A percentile compares a stretch with the other conserved stretches of the same genome.
Evolutionary conservation across 371 early-diverging fungal species (phyloP).

Genomic region (Rhizopus microsporus): DNA sequence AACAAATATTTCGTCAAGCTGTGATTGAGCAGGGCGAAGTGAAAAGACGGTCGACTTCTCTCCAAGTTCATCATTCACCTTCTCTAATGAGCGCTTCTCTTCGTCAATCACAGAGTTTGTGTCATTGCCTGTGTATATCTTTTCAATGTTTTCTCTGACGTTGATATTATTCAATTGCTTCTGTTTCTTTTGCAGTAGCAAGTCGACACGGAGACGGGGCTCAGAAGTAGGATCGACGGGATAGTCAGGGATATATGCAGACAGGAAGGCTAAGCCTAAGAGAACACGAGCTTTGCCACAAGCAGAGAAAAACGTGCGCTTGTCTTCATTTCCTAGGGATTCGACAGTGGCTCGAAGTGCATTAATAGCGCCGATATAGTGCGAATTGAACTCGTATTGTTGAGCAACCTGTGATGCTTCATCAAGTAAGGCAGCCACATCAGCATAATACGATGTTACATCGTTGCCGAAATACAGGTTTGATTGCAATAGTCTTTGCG

Average conservation of each 20-base stretch:
- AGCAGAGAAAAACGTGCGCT: constrained; percentile 18
- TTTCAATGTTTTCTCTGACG: constrained; percentile 60
- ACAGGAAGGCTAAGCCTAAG: constrained; percentile 62
- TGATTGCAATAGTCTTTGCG: constrained; percentile 10
- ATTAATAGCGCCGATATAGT: constrained; percentile 24
- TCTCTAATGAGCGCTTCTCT: constrained; percentile 19
- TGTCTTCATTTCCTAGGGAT: constrained; percentile 22
- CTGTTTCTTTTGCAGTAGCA: constrained; percentile 50
- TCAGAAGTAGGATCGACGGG: constrained; percentile 80
- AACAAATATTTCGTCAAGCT: constrained; percentile 73
- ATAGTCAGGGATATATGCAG: constrained; percentile 72
- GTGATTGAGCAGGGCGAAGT: constrained; percentile 71
- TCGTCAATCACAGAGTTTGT: constrained; percentile 49
- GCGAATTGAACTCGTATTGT: constrained; percentile 20
- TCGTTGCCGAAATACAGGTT: constrained; percentile 17
- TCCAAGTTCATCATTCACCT: constrained; percentile 35
- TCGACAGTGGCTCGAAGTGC: constrained; percentile 19
- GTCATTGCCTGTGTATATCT: constrained; percentile 57
- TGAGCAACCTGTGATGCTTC: constrained; percentile 10
- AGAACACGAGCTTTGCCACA: constrained; percentile 60
- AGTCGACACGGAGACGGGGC: constrained; percentile 62
- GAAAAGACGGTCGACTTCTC: constrained; percentile 53
- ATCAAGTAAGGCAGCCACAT: constrained; percentile 8
- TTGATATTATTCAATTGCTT: constrained; percentile 48
- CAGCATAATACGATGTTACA: constrained; percentile 15